Evolutionary conservation across 1,284 basidiomycete genomes (phyloP), one percentile per base, ranked within the genome.

Genomic region (Boletus albobrunnescens): DNA sequence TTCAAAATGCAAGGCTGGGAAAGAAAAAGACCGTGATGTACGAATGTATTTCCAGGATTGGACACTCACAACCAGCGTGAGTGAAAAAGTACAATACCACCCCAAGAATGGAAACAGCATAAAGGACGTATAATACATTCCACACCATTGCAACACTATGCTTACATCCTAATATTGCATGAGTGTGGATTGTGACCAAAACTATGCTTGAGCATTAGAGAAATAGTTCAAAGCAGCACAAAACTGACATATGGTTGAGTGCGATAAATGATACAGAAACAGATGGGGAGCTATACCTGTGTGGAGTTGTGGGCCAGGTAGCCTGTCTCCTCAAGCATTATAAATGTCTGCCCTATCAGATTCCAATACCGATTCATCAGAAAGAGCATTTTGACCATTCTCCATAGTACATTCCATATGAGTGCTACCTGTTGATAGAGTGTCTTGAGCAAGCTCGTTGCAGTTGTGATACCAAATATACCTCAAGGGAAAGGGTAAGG

Each of bases 331-430:
- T 58, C 61, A 9, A 65, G 28, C 28, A 51, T 35, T 2, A 62
- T 23, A 28, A 59, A 42, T 1, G 47, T 38, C 30, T 63, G 60
- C 12, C 59, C 59, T 3, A 53, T 19, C 47, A 65, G 27, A 35
- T 45, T 64, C 10, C 45, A 56, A 39, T 64, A 66, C 16, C 63
- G 57, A 14, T 53, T 53, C 23, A 59, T 10, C 2, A 65, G 36
- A 36, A 64, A 64, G 17, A 58, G 30, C 3, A 3, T 12, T 13
- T 66, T 66, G 44, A 54, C 48, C n/a, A 35, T 0, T 1, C 59
- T 44, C 55, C 55, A 53, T 7, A 46, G 52, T 1, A 37, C 27
- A 36, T 41, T 16, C 60, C 60, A 62, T 4, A 65, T 47, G 28
- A 50, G 42, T 10, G 32, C 8, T 19, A 46, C 36, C 60, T 63